phyloP scores from a whole-genome alignment of 2,329 filamentous ascomycete genomes.

The Grosmannia huntii region DNA sequence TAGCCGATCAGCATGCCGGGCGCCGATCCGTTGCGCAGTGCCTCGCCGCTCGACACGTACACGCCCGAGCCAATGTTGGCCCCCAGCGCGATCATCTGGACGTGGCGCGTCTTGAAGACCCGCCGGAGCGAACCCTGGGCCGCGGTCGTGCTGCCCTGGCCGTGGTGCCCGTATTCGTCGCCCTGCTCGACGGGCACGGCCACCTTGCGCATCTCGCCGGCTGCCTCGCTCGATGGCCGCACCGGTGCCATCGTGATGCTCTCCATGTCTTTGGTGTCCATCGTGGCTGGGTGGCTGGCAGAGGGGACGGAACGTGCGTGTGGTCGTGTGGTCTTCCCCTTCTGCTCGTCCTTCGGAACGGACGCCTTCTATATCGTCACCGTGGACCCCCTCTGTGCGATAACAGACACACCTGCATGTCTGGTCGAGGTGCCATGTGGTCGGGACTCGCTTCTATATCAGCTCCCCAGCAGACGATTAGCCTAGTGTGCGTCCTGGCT shows the following conservation, averaged over 20 bases:
- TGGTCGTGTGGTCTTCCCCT: neutral
- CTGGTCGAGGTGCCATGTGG: neutral
- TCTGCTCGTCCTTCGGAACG: neutral
- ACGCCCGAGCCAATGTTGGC: conserved; percentile 11
- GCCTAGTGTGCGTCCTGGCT: neutral
- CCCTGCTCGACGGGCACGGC: conserved; percentile 3
- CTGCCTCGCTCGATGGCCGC: conserved; percentile 5
- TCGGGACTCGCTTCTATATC: too few species aligned
- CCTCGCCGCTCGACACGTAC: conserved; percentile 7
- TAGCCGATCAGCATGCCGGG: conserved; percentile 11
- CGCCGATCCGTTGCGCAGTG: conserved; percentile 52
- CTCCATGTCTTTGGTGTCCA: conserved; percentile 4
- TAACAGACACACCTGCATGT: neutral
- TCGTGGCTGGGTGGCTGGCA: neutral
- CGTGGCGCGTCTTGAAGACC: conserved; percentile 7
- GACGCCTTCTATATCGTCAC: neutral
- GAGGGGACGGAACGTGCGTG: neutral
- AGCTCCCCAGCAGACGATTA: neutral
- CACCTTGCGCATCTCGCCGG: conserved; percentile 6
- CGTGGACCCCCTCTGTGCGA: neutral
- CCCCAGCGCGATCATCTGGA: conserved; percentile 11
- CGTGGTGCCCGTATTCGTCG: conserved; percentile 1
- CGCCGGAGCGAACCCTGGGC: conserved; percentile 5
- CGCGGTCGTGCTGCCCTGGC: neutral
- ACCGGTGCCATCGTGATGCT: conserved; percentile 3